Conservation (phyloP, 352 stramenopile genomes). For the Phytophthora citricola region DNA sequence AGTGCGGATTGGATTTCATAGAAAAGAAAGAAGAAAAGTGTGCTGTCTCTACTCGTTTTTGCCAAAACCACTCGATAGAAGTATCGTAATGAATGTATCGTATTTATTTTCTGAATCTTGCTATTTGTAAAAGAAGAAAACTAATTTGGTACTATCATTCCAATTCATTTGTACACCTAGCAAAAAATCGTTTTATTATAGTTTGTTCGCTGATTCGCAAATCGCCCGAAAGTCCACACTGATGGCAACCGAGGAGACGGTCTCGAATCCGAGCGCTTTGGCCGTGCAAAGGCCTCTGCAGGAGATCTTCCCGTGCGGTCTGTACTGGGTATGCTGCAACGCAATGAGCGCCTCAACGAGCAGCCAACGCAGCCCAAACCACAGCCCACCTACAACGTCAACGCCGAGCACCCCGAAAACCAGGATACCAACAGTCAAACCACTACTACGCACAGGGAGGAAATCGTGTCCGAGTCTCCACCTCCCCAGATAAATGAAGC, state of each 20-base stretch:
- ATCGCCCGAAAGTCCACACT: constrained; percentile 9
- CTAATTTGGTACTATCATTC: constrained; percentile 17
- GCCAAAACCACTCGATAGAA: constrained; percentile 7
- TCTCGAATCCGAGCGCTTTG: constrained; percentile 6
- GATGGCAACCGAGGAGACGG: constrained; percentile 24
- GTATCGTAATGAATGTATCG: constrained; percentile 14
- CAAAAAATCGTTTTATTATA: constrained; percentile 24
- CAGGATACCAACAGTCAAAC: constrained; percentile 8
- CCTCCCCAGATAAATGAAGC: constrained; percentile 16
- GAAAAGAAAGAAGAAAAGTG: constrained; percentile 1
- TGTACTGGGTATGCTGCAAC: constrained; percentile 19
- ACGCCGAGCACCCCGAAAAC: constrained; percentile 15
- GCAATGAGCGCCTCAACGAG: constrained; percentile 16
- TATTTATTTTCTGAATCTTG: constrained; percentile 6
- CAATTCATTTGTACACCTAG: neutral
- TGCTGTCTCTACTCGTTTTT: constrained; percentile 13
- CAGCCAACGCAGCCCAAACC: constrained; percentile 4
- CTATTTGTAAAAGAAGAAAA: neutral
- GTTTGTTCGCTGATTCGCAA: constrained; percentile 18
- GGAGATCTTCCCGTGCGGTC: constrained; percentile 13
- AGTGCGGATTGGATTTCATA: no score
- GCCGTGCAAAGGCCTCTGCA: constrained; percentile 8
- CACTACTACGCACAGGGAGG: constrained; percentile 1
- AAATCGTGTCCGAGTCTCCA: constrained; percentile 20
- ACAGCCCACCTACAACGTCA: neutral